Evolutionary conservation across 139 green algal genomes (phyloP).

Genomic region (Micromonas pusilla): DNA sequence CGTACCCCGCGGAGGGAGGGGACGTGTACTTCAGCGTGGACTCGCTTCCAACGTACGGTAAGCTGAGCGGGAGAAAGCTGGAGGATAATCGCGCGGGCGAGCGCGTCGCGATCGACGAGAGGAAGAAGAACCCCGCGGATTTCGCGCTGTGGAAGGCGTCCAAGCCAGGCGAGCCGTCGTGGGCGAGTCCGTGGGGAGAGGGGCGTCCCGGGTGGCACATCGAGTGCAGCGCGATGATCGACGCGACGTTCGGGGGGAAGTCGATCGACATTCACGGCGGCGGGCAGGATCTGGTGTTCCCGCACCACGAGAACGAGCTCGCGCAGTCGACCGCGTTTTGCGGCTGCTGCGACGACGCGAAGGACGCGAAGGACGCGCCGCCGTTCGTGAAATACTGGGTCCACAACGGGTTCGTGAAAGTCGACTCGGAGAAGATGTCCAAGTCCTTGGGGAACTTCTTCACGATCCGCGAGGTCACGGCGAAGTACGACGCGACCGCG

Average conservation of each 20-base stretch:
- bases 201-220: slow-evolving; percentile 95
- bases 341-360: slow-evolving; percentile 7
- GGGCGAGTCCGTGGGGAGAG: slow-evolving; percentile 83
- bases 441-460: slow-evolving; percentile 99
- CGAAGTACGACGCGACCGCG: slow-evolving; percentile 70
- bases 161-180: slow-evolving; percentile 84
- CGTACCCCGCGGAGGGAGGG: slow-evolving; percentile 65
- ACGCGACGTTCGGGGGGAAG: slow-evolving; percentile 63
- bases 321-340: slow-evolving; percentile 84
- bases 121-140: slow-evolving; percentile 81
- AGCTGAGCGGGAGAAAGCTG: slow-evolving; percentile 68
- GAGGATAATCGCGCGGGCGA: slow-evolving; percentile 80
- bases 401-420: slow-evolving; percentile 88
- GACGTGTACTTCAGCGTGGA: slow-evolving; percentile 93
- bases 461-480: slow-evolving; percentile 69
- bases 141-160: slow-evolving; percentile 86
- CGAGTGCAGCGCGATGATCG: slow-evolving; percentile 96
- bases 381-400: slow-evolving; percentile 99
- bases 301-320: slow-evolving; percentile 98
- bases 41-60: slow-evolving; percentile 74
- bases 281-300: slow-evolving; percentile 90
- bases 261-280: slow-evolving; percentile 86
- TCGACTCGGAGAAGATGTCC: slow-evolving; percentile 98
- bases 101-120: slow-evolving; percentile 72
- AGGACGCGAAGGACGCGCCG: slow-evolving; percentile 8